Evolutionary conservation across 1,284 basidiomycete species (phyloP).

Genomic region (Tilletia caries): DNA sequence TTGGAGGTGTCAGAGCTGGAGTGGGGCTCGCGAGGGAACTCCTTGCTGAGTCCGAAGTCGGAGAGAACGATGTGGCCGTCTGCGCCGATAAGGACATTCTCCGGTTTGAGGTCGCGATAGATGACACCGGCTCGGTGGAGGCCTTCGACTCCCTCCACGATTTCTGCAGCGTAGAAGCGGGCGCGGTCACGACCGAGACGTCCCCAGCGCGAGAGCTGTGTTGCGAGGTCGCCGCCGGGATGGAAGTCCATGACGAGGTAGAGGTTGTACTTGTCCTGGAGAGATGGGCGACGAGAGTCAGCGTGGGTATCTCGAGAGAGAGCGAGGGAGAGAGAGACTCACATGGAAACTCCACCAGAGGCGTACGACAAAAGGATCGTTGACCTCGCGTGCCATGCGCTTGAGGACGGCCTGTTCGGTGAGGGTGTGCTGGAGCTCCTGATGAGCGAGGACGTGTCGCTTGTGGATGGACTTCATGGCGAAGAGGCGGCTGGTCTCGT

Average conservation of each 20-base stretch:
- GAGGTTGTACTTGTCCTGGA: constrained; percentile 24
- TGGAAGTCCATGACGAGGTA: constrained; percentile 72
- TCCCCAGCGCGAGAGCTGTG: constrained; percentile 91
- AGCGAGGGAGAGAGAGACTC: background rate
- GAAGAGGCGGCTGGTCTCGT: constrained; percentile 66
- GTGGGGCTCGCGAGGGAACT: constrained; percentile 26
- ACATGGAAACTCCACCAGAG: constrained; percentile 88
- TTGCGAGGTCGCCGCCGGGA: constrained; percentile 91
- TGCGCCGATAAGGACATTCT: constrained; percentile 87
- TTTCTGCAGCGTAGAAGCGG: constrained; percentile 91
- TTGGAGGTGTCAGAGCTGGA: constrained; percentile 13
- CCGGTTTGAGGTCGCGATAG: constrained; percentile 84
- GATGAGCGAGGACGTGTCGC: constrained; percentile 84
- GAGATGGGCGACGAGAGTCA: background rate
- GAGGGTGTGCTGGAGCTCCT: constrained; percentile 89
- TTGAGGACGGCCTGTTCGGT: constrained; percentile 91
- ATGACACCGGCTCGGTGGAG: constrained; percentile 75
- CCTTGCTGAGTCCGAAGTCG: constrained; percentile 85
- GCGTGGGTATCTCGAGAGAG: constrained; percentile 16
- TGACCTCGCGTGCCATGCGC: constrained; percentile 64
- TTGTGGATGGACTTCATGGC: constrained; percentile 97
- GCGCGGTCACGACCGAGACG: constrained; percentile 84
- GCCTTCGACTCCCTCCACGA: constrained; percentile 88
- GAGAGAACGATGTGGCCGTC: constrained; percentile 93
- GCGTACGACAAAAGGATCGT: constrained; percentile 86